phyloP scores from a whole-genome alignment of 257 asterid species.

The Voacanga thouarsii region DNA sequence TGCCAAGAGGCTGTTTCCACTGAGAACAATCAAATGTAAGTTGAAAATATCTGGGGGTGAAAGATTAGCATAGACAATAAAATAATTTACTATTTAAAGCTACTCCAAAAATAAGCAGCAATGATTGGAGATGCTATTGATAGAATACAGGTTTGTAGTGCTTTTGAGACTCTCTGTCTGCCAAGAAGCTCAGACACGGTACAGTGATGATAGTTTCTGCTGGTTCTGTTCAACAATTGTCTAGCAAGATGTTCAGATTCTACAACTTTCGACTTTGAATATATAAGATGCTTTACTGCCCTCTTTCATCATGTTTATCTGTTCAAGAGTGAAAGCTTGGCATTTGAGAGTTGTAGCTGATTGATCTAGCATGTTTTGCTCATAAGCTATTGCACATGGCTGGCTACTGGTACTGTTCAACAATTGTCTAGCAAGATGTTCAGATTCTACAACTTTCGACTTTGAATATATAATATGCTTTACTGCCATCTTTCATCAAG shows the following conservation, averaged over 20 bases:
- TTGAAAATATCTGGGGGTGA: neutral
- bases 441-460: no score
- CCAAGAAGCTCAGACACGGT: neutral
- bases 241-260: no score
- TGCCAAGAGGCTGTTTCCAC: no score
- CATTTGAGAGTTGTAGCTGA: neutral
- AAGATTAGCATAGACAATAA: neutral
- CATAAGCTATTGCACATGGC: no score
- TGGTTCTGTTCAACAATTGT: no score
- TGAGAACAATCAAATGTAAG: neutral
- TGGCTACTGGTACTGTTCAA: neutral
- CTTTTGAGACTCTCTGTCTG: neutral
- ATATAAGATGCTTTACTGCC: no score
- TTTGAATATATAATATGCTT: no score
- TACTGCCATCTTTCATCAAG: no score
- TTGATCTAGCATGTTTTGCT: no score
- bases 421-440: no score
- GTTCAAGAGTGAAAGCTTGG: neutral
- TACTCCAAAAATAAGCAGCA: neutral
- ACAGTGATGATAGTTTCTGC: neutral
- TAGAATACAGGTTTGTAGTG: neutral
- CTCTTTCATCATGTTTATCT: neutral
- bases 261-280: no score
- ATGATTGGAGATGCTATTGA: neutral
- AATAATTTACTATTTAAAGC: neutral